Base-by-base conservation (phyloP, 169 alveolate genomes). In the Babesia microti region DNA sequence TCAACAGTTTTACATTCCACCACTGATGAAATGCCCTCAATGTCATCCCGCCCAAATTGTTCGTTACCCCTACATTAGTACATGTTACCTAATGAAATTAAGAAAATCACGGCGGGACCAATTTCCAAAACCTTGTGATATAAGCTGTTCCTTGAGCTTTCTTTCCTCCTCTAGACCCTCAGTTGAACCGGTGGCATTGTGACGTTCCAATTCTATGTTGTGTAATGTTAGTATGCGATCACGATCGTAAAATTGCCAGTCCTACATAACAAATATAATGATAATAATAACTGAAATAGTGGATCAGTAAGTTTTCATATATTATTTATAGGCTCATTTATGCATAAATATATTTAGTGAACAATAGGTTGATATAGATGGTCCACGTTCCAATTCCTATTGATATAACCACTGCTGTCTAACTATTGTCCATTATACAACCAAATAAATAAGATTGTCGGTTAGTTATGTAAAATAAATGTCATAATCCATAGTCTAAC, bases 171-270 rank as follows among this genome's bases (percentile, higher is more conserved):
- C 63, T n/a, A 63, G 55, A 2, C 33, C 58, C 18, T 73, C 72
- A 24, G 35, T 35, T 11, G 22, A 19, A 17, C 68, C 68, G 15
- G 23, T 42, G n/a, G 56, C 19, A 3, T 40, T 27, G 18, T 49
- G 21, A 28, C 27, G 34, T 41, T 52, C 60, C 43, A 19, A 6
- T 43, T 74, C 84, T 14, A 45, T 18, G 30, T 53, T 63, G 14
- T 74, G 70, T 36, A 74, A 36, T 21, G 35, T 56, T 17, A 45
- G 39, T 6, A 74, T 29, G 11, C 63, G 42, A 7, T 36, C 74
- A 12, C 68, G 40, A 43, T 49, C 40, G 59, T 54, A 74, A 45
- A 74, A 74, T 41, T 74, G 84, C 69, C 72, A 74, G 24, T 63
- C 75, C 72, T 59, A 22, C 40, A 15, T 36, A 18, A 18, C 11